Conservation (phyloP, 768 basidiomycete species). For the Collybiopsis confluens region DNA sequence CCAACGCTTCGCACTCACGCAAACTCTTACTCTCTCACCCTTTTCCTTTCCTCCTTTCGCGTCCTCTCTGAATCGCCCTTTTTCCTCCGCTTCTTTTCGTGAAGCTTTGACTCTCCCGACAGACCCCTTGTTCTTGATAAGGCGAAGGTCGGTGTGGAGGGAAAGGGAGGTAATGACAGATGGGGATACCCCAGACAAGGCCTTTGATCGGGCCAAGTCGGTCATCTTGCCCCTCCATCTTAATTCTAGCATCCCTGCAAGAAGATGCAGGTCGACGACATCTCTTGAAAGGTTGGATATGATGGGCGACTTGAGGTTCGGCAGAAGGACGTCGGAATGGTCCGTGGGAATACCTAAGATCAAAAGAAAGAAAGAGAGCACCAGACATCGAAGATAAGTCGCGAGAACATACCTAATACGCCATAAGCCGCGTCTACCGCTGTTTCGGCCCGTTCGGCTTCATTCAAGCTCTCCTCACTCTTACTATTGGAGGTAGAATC, state of each 20-base stretch:
- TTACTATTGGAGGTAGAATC: no score
- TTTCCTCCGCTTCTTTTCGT: constrained; percentile 1
- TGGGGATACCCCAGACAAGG: not conserved
- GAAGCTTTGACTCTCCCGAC: constrained; percentile 1
- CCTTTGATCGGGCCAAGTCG: not conserved
- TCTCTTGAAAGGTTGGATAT: not conserved
- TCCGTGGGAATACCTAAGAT: not conserved
- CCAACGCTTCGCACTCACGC: constrained; percentile 2
- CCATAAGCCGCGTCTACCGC: not conserved
- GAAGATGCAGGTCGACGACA: not conserved
- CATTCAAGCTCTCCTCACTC: not conserved
- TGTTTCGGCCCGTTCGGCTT: not conserved
- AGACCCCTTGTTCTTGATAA: constrained; percentile 4
- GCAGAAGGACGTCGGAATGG: not conserved
- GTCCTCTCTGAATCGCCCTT: not conserved
- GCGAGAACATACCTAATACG: not conserved
- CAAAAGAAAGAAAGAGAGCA: not conserved
- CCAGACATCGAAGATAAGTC: no score
- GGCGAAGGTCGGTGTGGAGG: not conserved
- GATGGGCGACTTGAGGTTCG: not conserved
- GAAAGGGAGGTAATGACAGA: not conserved
- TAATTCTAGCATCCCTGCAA: not conserved
- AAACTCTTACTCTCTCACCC: not conserved
- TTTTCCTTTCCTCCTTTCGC: not conserved
- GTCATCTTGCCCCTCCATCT: not conserved